A percentile compares a stretch with the other conserved stretches of the same genome.
Conservation (phyloP, 2,329 filamentous ascomycete genomes). For the Fusarium sp. region DNA sequence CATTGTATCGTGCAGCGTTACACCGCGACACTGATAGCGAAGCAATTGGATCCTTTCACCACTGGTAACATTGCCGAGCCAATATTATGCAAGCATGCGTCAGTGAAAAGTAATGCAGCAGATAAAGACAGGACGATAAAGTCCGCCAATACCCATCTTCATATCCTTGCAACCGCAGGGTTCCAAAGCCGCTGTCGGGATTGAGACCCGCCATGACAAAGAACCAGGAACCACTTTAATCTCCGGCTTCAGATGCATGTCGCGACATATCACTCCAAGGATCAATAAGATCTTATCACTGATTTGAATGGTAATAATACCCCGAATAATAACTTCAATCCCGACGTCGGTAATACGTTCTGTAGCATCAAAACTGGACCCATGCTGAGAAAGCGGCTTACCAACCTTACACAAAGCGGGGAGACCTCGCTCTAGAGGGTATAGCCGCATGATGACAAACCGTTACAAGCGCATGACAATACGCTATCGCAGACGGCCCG, state of each 20-base stretch:
- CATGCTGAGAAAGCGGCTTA: slow-evolving; percentile 30
- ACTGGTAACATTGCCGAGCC: not conserved
- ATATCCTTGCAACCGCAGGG: not conserved
- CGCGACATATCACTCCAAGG: not conserved
- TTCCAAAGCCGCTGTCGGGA: not conserved
- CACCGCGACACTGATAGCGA: not conserved
- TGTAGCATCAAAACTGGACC: not conserved
- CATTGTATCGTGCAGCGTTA: not conserved
- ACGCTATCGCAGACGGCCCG: slow-evolving; percentile 1
- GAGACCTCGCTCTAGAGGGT: not conserved
- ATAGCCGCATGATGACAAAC: slow-evolving; percentile 31
- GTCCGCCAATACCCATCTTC: not conserved
- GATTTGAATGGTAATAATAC: not conserved
- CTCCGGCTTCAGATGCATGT: not conserved
- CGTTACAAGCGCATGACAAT: slow-evolving; percentile 18
- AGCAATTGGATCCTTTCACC: not conserved
- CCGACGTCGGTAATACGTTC: not conserved
- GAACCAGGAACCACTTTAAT: not conserved
- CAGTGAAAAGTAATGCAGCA: not conserved
- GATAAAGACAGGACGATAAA: not conserved
- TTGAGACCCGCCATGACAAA: not conserved
- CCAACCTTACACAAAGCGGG: slow-evolving; percentile 8
- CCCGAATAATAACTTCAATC: not conserved
- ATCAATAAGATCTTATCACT: not conserved
- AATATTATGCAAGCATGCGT: slow-evolving; percentile 15